Conservation (phyloP, 1,284 basidiomycete species). For the Apiotrichum domesticum region DNA sequence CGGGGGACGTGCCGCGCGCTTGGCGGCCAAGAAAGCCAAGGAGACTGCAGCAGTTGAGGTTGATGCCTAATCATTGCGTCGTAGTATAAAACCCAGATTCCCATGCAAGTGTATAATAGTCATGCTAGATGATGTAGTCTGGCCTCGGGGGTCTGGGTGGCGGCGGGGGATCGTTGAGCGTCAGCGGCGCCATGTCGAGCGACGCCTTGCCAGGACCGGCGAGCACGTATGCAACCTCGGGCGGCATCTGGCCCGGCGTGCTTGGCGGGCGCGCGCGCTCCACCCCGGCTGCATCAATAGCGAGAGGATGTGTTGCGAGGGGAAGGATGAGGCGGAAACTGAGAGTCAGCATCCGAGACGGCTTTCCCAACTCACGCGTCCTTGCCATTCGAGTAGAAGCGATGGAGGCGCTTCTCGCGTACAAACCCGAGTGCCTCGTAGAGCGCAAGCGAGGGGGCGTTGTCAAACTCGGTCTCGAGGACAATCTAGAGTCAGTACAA, state of each 20-base stretch:
- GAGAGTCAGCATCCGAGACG: not conserved
- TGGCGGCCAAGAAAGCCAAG: conserved; percentile 2
- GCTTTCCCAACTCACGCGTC: conserved; percentile 41
- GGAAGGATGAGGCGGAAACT: conserved; percentile 37
- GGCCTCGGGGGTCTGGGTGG: not conserved
- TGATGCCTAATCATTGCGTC: too few species aligned
- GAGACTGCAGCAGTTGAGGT: not conserved
- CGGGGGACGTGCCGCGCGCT: conserved; percentile 1
- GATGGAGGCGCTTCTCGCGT: conserved; percentile 84
- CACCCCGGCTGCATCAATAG: conserved; percentile 23
- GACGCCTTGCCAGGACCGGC: not conserved
- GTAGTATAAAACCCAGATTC: too few species aligned
- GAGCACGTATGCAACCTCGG: conserved; percentile 3
- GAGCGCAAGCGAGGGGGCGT: conserved; percentile 73
- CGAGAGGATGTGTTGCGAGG: conserved; percentile 17
- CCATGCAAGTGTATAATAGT: not conserved
- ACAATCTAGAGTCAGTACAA: conserved; percentile 58
- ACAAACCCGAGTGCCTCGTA: conserved; percentile 93
- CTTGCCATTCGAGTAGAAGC: conserved; percentile 83
- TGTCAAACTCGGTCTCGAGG: conserved; percentile 96
- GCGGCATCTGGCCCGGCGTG: not conserved
- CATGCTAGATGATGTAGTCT: conserved; percentile 8
- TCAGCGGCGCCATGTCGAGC: not conserved
- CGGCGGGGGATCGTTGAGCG: not conserved
- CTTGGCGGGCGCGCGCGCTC: conserved; percentile 19